Base-by-base conservation (phyloP, 139 green algal genomes). In the Trebouxia sp. region DNA sequence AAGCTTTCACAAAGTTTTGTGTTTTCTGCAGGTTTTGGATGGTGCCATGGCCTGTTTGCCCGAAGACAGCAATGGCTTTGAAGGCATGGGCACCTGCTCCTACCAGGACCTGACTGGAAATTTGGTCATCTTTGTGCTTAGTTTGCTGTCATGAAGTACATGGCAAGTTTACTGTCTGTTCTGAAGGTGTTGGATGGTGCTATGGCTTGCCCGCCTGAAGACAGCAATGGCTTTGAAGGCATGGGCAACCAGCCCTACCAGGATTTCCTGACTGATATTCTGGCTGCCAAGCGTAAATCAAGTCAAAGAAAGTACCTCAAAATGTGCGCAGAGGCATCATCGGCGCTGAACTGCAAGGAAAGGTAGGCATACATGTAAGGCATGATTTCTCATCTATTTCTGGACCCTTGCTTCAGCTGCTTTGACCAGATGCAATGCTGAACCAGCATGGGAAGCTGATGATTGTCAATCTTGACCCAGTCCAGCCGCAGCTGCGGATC, bases 191-290 rank as follows among this genome's bases (percentile, higher is more conserved):
- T 78, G 6, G 70, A 78, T 78, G 70, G 70, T 6, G 70, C 70
- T 26, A 56, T 55, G 70, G 70, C 70, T 48, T 78, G 70, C 42
- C 70, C 70, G 24, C 70, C 70, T 39, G 70, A 78, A n/a, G 70
- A 78, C 42, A 78, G 70, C 70, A 42, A 8, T 39, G 70, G 70
- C 42, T 78, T 37, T 78, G 41, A 62, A n/a, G 70, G 70, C 17
- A 78, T 78, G 70, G 70, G 70, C 41, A 62, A 62, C 42, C 43
- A 42, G 6, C 3, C 41, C 41, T 78, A 78, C 42, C 39, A 78
- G 70, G 42, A 75, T 6, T 75, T 48, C 14, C 65, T 75, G 35
- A 6, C 47, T 38, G 5, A 38, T 35, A 7, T 38, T 6, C 26
- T 66, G n/a, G 55, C 55, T 66, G 55, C 26, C 55, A 66, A 66